These are phyloP conservation scores for Hortiboletus campestris DNA, from an alignment of 768 basidiomycete species.

Conservation along the genomic window DNA sequence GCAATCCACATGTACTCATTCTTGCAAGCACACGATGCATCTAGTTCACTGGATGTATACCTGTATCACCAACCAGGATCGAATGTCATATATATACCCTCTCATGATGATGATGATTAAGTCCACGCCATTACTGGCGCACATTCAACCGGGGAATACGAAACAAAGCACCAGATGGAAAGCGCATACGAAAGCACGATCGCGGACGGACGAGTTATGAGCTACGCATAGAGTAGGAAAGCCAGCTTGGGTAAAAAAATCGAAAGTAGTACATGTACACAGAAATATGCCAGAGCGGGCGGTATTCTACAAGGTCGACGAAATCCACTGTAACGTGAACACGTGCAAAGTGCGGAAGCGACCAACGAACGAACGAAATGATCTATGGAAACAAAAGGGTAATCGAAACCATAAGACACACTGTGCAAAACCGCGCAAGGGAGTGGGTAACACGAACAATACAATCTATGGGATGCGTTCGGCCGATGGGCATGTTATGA, in stretches of 20 bases:
- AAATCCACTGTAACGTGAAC: slow-evolving; percentile 10
- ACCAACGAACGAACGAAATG: slow-evolving; percentile 11
- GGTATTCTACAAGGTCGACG: slow-evolving; percentile 25
- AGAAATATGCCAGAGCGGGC: slow-evolving; percentile 22
- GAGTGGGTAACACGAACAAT: slow-evolving; percentile 17
- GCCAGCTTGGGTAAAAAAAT: background rate
- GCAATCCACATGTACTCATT: background rate
- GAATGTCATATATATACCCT: background rate
- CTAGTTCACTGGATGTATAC: too few species aligned
- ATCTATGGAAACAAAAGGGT: slow-evolving; percentile 29
- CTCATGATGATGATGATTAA: too few species aligned
- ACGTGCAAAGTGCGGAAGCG: background rate
- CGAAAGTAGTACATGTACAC: slow-evolving; percentile 31
- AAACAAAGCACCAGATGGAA: slow-evolving; percentile 7
- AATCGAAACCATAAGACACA: slow-evolving; percentile 11
- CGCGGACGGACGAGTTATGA: slow-evolving; percentile 1
- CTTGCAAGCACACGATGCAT: too few species aligned
- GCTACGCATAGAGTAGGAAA: slow-evolving; percentile 24
- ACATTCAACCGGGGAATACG: background rate
- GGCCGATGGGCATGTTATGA: slow-evolving; percentile 16
- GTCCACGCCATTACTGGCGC: background rate
- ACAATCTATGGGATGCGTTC: slow-evolving; percentile 24
- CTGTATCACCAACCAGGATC: too few species aligned
- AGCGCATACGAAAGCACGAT: slow-evolving; percentile 10
- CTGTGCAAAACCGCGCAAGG: slow-evolving; percentile 7